A percentile compares a stretch with the other conserved stretches of the same genome.
Evolutionary conservation across 2,329 filamentous ascomycete genomes (phyloP).

Genomic region (Sporothrix curviconia): DNA sequence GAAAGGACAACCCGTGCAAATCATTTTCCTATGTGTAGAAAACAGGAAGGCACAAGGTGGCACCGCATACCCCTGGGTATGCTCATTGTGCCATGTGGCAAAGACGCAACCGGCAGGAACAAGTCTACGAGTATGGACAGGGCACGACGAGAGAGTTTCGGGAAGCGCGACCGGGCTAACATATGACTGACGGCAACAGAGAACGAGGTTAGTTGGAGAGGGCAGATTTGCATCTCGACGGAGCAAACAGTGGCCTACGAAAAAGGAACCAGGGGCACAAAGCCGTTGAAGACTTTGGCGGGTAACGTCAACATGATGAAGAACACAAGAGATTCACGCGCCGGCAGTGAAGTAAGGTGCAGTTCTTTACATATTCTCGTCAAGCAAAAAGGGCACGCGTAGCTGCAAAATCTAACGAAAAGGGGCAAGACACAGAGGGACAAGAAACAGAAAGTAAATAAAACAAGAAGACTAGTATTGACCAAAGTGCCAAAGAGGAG

Average conservation of each 20-base stretch:
- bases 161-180: not conserved
- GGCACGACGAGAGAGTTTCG: not conserved
- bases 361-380: no score
- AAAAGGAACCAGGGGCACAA: not conserved
- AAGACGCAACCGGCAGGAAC: no score
- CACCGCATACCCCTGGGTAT: no score
- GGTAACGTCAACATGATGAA: no score
- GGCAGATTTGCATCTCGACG: slow-evolving; percentile 4
- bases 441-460: slow-evolving; percentile 1
- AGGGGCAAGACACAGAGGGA: not conserved
- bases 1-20: no score
- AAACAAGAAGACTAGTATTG: not conserved
- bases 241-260: not conserved
- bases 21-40: no score
- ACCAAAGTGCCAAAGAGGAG: no score
- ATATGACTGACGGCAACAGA: no score
- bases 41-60: no score
- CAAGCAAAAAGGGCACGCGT: not conserved
- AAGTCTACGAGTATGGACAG: no score
- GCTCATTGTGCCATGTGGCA: slow-evolving; percentile 4
- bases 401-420: not conserved
- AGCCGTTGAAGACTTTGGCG: not conserved
- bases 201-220: not conserved
- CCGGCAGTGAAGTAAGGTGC: no score
- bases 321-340: no score